Evolutionary conservation across 495 filamentous ascomycete genomes (phyloP).

Genomic region (Durotheca rogersii): DNA sequence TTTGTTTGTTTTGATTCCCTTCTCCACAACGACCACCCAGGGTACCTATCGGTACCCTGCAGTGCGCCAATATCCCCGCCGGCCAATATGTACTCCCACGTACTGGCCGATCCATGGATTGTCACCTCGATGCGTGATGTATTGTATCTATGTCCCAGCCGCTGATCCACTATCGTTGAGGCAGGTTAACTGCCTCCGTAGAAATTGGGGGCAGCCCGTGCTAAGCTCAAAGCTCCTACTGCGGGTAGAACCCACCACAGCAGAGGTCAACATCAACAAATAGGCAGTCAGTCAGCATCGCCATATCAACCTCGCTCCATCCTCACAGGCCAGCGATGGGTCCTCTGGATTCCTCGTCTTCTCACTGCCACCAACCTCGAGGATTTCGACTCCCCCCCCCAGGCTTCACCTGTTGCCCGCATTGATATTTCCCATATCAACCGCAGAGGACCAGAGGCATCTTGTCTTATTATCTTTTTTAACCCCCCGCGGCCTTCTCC

Average conservation of each 20-base stretch:
- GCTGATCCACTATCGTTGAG: not conserved
- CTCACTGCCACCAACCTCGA: not conserved
- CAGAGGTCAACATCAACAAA: constrained; percentile 30
- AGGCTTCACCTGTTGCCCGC: not conserved
- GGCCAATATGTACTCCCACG: too few species aligned
- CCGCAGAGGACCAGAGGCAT: too few species aligned
- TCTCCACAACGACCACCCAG: constrained; percentile 19
- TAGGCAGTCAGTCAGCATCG: not conserved
- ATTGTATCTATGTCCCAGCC: too few species aligned
- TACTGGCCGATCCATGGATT: too few species aligned
- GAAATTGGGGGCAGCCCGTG: not conserved
- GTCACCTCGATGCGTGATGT: too few species aligned
- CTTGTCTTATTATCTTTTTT: too few species aligned
- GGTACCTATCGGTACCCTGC: constrained; percentile 13
- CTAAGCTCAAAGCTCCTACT: not conserved
- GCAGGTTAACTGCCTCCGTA: not conserved
- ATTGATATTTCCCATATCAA: not conserved
- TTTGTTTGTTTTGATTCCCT: constrained; percentile 32
- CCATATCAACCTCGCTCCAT: not conserved
- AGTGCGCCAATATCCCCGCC: too few species aligned
- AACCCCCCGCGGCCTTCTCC: too few species aligned
- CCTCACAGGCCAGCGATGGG: not conserved
- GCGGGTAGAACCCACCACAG: constrained; percentile 1
- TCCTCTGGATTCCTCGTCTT: not conserved
- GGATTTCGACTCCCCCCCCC: not conserved